phyloP scores from a whole-genome alignment of 495 filamentous ascomycete species.

The Ramalina intermedia region DNA sequence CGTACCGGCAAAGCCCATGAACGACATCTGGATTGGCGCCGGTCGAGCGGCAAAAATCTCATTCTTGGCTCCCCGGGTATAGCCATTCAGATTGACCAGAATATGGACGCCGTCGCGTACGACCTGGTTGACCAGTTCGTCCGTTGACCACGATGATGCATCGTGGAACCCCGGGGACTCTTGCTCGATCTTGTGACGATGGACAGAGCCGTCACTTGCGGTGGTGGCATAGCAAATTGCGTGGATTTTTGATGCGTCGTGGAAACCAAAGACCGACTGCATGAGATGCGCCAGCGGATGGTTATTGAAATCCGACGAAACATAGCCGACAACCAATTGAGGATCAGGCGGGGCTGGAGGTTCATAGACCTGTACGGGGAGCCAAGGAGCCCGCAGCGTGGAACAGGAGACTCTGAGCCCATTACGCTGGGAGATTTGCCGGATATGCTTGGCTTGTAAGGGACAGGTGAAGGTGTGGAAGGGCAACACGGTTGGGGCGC shows the following conservation, averaged over 20 bases:
- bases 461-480: conserved; percentile 98
- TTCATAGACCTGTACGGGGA: conserved; percentile 64
- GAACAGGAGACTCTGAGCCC: conserved; percentile 84
- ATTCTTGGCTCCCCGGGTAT: conserved; percentile 92
- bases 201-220: conserved; percentile 74
- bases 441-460: conserved; percentile 82
- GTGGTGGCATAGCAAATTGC: conserved; percentile 98
- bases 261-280: conserved; percentile 96
- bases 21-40: conserved; percentile 97
- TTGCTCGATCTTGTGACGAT: conserved; percentile 85
- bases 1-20: conserved; percentile 98
- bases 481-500: conserved; percentile 89
- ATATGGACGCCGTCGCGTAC: conserved; percentile 92
- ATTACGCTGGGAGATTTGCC: conserved; percentile 90
- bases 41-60: conserved; percentile 94
- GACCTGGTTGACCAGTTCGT: conserved; percentile 78
- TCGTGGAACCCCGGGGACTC: conserved; percentile 90
- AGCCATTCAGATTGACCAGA: conserved; percentile 92
- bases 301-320: conserved; percentile 98
- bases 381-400: conserved; percentile 73
- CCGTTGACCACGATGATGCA: conserved; percentile 73
- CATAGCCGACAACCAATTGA: conserved; percentile 79
- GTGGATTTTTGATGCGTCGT: conserved; percentile 55
- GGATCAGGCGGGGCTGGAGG: conserved; percentile 74
- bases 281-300: conserved; percentile 94